Evolutionary conservation across 2,329 filamentous ascomycete genomes (phyloP).

Genomic region (Fusarium sp.): DNA sequence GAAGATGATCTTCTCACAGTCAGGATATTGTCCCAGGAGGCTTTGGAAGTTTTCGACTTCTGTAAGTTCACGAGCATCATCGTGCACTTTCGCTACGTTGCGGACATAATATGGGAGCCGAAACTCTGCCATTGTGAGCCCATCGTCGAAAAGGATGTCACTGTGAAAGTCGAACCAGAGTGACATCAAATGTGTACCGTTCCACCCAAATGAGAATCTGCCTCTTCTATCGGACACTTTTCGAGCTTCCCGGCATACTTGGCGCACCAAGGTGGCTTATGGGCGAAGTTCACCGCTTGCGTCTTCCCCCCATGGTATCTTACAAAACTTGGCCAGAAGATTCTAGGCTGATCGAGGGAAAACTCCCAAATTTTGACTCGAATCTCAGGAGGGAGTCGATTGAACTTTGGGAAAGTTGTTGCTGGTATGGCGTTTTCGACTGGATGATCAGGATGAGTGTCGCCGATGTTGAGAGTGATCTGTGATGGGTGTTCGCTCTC

Average conservation of each 20-base stretch:
- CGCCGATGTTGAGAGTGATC: background rate
- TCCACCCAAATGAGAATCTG: background rate
- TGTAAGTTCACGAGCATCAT: background rate
- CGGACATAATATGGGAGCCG: background rate
- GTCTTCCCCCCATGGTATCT: too few relatives aligned
- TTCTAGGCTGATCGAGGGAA: background rate
- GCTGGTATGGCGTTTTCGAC: background rate
- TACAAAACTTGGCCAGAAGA: too few relatives aligned
- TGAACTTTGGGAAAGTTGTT: background rate
- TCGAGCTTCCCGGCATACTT: slow-evolving; percentile 6
- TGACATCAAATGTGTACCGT: fast-evolving
- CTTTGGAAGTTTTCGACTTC: background rate
- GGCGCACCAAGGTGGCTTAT: slow-evolving; percentile 6
- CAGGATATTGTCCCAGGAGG: background rate
- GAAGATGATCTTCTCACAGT: background rate
- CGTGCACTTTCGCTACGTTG: background rate
- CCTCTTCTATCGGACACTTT: background rate
- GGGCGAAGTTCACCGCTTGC: too few relatives aligned
- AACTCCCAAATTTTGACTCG: background rate
- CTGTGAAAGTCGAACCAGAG: slow-evolving; percentile 10
- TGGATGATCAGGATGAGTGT: background rate
- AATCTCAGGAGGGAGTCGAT: background rate
- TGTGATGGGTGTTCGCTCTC: too few relatives aligned
- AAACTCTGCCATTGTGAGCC: fast-evolving
- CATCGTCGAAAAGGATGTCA: background rate